Evolutionary conservation across 208 protist genomes (phyloP).

Genomic region (Crithidia sp.): DNA sequence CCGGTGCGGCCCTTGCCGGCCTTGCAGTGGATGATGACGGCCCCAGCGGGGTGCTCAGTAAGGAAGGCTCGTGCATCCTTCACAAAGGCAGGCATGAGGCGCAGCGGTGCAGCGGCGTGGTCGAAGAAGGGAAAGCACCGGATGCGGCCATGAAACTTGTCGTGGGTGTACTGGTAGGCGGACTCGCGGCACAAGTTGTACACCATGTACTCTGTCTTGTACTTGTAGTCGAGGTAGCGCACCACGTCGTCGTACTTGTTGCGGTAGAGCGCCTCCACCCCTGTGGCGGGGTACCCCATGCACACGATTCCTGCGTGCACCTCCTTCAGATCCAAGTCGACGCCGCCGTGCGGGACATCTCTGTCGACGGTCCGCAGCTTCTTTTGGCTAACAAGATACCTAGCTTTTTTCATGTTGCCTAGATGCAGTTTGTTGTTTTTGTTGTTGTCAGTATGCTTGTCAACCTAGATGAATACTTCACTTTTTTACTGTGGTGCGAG

Average conservation of each 20-base stretch:
- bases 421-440: constrained; percentile 70
- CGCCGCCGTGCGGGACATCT: constrained; percentile 45
- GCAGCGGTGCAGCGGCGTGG: constrained; percentile 90
- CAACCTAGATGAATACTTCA: too few species aligned
- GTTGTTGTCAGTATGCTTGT: constrained; percentile 2
- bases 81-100: constrained; percentile 77
- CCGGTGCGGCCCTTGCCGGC: constrained; percentile 95
- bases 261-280: constrained; percentile 92
- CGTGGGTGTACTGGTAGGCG: constrained; percentile 75
- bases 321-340: constrained; percentile 93
- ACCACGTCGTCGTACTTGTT: constrained; percentile 87
- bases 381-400: constrained; percentile 89
- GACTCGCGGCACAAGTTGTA: constrained; percentile 94
- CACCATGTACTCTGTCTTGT: constrained; percentile 90
- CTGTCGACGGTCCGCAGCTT: constrained; percentile 80
- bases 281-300: constrained; percentile 94
- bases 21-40: constrained; percentile 97
- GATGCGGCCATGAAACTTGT: constrained; percentile 62
- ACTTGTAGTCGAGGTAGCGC: constrained; percentile 81
- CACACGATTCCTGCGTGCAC: constrained; percentile 90
- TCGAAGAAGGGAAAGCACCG: constrained; percentile 93
- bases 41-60: constrained; percentile 49
- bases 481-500: too few species aligned
- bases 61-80: constrained; percentile 50
- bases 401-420: constrained; percentile 25